Base-by-base conservation (phyloP, 345 rosid species). In the Mallotus nudiflorus region DNA sequence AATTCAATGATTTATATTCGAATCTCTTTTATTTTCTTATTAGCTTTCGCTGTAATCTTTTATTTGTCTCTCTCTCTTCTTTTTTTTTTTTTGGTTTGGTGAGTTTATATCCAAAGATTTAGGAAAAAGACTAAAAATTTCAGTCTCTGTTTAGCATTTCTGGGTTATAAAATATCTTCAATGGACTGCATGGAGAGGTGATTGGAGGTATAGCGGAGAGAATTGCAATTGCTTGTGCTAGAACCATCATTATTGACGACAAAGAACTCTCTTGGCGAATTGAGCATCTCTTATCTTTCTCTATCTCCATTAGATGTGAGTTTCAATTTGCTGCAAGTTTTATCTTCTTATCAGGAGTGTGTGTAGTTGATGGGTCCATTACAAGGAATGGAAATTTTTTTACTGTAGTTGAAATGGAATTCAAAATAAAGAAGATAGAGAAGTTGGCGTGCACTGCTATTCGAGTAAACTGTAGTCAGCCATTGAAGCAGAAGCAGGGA, bases 321-420 rank as follows among this genome's bases (percentile, higher is more conserved):
- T 28, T 53, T 16, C 19, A 52, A 42, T 68, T 18, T 45, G 27
- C 6, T 22, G 8, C 1, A 45, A 24, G 13, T 13, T 48, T 31
- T 3, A 29, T 33, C 45, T 75, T 52, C 46, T 44, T 15, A 40
- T 61, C 83, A 89, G 97, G 74, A 68, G 85, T 80, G 78, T 19
- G 89, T 84, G 54, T 81, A 27, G 82, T 87, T 22, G 88, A 93
- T 6, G 96, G 81, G 49, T 72, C 88, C 10, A 75, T 87, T 20
- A 83, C 83, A 65, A 85, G 87, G 81, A 84, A 86, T n/a, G 97
- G 96, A 74, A 90, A 87, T 69, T 89, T 87, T 65, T 51, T 91
- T 68, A 85, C 89, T 4, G 82, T 85, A 20, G 87, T 91, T 64
- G 74, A 75, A 9, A 62, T 86, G 44, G 89, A 83, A 44, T 87